These are phyloP conservation scores for Aspergillus mulundensis DNA, from an alignment of 495 filamentous ascomycete genomes.

Conservation along the genomic window DNA sequence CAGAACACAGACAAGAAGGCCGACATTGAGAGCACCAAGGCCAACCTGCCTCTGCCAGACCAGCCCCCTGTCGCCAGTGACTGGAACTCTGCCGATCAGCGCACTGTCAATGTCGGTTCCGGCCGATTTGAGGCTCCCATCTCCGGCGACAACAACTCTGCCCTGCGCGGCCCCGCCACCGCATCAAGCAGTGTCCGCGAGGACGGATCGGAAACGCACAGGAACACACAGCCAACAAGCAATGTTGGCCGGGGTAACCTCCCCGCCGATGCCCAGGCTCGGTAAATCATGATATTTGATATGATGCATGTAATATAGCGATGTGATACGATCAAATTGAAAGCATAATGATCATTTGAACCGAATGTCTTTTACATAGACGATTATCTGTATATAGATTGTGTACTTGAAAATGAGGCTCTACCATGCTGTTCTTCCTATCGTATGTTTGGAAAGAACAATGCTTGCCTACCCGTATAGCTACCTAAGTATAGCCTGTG, in stretches of 20 bases:
- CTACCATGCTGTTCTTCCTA: too few species aligned
- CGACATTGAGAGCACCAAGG: constrained; percentile 59
- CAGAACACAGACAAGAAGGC: constrained; percentile 52
- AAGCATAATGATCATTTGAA: background rate
- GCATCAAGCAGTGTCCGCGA: constrained; percentile 55
- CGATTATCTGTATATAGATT: too few species aligned
- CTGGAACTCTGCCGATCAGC: constrained; percentile 66
- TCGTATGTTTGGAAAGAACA: too few species aligned
- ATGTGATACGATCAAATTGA: constrained; percentile 6
- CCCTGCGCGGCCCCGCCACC: constrained; percentile 60
- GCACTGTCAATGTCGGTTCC: constrained; percentile 64
- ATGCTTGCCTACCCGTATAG: too few species aligned
- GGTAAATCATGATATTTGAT: constrained; percentile 11
- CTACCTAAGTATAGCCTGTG: too few species aligned
- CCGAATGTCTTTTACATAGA: too few species aligned
- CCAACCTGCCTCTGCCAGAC: constrained; percentile 76
- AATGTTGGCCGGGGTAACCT: constrained; percentile 48
- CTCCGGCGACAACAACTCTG: constrained; percentile 50
- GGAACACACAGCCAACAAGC: constrained; percentile 35
- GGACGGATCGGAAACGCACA: constrained; percentile 38
- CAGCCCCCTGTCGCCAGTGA: constrained; percentile 69
- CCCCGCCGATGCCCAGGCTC: constrained; percentile 48
- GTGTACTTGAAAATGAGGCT: too few species aligned
- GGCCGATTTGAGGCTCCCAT: constrained; percentile 52
- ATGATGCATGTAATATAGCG: constrained; percentile 5